Conservation (phyloP, 352 stramenopile species). For the Phytophthora ramorum region DNA sequence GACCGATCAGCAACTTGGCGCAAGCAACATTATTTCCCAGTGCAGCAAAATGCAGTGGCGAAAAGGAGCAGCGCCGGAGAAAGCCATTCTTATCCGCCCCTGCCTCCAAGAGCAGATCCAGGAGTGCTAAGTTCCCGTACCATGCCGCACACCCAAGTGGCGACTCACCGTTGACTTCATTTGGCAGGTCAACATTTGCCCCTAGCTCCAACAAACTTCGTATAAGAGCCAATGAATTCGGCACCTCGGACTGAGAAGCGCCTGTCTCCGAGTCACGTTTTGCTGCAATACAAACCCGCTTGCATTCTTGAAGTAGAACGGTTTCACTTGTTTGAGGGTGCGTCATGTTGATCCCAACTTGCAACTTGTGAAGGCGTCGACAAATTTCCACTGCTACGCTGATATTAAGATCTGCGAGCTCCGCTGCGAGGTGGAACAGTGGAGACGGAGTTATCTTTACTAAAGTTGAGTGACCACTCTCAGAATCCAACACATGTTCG, state of each 20-base stretch:
- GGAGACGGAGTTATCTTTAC: slow-evolving; percentile 35
- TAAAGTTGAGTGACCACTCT: neutral
- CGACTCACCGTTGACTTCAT: slow-evolving; percentile 57
- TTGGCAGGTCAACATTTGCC: slow-evolving; percentile 60
- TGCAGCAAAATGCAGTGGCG: slow-evolving; percentile 64
- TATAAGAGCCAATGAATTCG: slow-evolving; percentile 45
- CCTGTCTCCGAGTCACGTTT: neutral
- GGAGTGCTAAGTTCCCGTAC: slow-evolving; percentile 49
- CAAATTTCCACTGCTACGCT: slow-evolving; percentile 63
- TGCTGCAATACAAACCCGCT: slow-evolving; percentile 43
- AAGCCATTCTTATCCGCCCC: slow-evolving; percentile 49
- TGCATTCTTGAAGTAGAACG: slow-evolving; percentile 64
- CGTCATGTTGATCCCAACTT: slow-evolving; percentile 59
- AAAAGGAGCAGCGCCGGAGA: slow-evolving; percentile 49
- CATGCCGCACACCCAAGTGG: slow-evolving; percentile 59
- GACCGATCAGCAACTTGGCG: slow-evolving; percentile 48
- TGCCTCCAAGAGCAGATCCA: slow-evolving; percentile 64
- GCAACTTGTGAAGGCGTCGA: slow-evolving; percentile 40
- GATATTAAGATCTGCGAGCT: slow-evolving; percentile 52
- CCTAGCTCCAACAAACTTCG: slow-evolving; percentile 57
- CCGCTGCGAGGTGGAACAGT: slow-evolving; percentile 59
- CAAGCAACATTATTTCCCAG: slow-evolving; percentile 49
- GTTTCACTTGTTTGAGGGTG: slow-evolving; percentile 51
- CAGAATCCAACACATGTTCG: neutral
- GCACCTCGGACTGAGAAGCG: neutral